Conservation (phyloP, 345 rosid genomes). For the Cardamine occulta region DNA sequence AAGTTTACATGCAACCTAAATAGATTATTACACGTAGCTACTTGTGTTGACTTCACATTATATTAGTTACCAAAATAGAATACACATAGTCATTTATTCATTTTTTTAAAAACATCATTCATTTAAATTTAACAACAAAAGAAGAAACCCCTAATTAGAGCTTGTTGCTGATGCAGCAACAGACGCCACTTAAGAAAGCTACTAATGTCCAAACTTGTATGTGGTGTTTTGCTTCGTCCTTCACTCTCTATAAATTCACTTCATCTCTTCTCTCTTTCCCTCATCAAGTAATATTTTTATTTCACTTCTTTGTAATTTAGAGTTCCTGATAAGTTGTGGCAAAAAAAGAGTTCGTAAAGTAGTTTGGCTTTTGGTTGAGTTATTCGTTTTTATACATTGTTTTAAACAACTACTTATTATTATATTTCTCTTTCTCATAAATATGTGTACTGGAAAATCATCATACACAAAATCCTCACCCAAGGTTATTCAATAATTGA, state of each 20-base stretch:
- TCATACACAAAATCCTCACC: conserved; percentile 62
- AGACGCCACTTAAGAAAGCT: conserved; percentile 54
- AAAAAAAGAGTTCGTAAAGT: conserved; percentile 8
- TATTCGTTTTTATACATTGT: neutral
- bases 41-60: neutral
- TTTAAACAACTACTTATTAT: neutral
- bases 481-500: conserved; percentile 51
- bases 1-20: neutral
- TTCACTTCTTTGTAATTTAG: conserved; percentile 33
- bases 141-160: conserved; percentile 34
- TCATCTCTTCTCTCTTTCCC: conserved; percentile 22
- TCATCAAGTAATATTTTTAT: conserved; percentile 32
- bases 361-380: conserved; percentile 22
- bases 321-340: conserved; percentile 27
- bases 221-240: conserved; percentile 28
- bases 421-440: conserved; percentile 6
- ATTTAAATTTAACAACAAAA: neutral
- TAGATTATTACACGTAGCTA: neutral
- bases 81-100: neutral
- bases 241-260: conserved; percentile 53
- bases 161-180: conserved; percentile 71
- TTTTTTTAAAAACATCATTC: neutral
- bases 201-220: conserved; percentile 76
- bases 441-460: conserved; percentile 65
- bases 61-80: neutral